These are phyloP conservation scores for Paecilomyces niveus DNA, from an alignment of 2,329 filamentous ascomycete species.

Conservation along the genomic window DNA sequence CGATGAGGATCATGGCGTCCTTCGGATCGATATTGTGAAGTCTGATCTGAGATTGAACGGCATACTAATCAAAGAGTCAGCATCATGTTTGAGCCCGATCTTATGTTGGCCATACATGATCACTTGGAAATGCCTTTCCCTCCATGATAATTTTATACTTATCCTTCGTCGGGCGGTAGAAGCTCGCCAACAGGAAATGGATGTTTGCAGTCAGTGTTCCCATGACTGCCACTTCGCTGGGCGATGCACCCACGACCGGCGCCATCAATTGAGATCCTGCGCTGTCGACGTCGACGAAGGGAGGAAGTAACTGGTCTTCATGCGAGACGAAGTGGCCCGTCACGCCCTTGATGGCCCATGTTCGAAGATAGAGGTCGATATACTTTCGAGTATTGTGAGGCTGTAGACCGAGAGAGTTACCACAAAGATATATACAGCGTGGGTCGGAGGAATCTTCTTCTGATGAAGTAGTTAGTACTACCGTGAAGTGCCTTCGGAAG, in stretches of 20 bases:
- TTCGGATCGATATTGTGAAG: constrained; percentile 62
- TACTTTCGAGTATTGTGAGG: constrained; percentile 61
- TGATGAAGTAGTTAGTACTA: neutral
- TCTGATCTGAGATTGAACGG: constrained; percentile 71
- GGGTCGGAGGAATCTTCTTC: constrained; percentile 31
- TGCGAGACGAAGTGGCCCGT: constrained; percentile 72
- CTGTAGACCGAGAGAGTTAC: constrained; percentile 83
- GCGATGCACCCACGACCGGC: constrained; percentile 65
- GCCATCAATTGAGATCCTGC: constrained; percentile 63
- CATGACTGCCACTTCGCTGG: constrained; percentile 77
- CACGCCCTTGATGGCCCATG: constrained; percentile 79
- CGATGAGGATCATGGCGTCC: constrained; percentile 66
- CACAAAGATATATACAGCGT: constrained; percentile 71
- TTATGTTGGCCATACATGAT: constrained; percentile 52
- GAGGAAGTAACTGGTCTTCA: constrained; percentile 58
- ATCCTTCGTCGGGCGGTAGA: constrained; percentile 63
- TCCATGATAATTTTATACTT: constrained; percentile 79
- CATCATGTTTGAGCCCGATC: neutral
- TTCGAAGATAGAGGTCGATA: constrained; percentile 66
- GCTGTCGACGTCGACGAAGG: constrained; percentile 75
- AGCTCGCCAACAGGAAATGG: constrained; percentile 75
- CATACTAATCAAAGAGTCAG: constrained; percentile 54
- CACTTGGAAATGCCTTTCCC: constrained; percentile 82
- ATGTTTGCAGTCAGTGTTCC: constrained; percentile 77
- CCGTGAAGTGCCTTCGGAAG: neutral